Base-by-base conservation (phyloP, 179 eudicot genomes). In the Carnegiea gigantea region DNA sequence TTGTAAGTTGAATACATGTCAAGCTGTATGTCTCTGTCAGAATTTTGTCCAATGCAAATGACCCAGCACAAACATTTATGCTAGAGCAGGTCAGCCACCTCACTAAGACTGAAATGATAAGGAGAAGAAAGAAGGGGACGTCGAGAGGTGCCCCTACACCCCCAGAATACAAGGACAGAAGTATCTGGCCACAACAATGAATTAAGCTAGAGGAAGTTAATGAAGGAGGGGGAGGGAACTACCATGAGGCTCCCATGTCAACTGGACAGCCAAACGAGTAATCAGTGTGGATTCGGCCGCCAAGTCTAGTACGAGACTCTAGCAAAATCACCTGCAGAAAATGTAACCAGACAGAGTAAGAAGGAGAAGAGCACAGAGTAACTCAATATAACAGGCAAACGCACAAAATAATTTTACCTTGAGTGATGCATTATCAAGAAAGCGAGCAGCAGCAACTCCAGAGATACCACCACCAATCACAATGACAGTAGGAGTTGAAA, bases 181-280 rank as follows among this genome's bases (percentile, higher is more conserved):
- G 12, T 30, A n/a, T 38, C 70, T 44, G 11, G 30, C 83, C 59
- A 48, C 10, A 15, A 21, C 46, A 57, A 14, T 67, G 26, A 33
- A 33, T 49, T 18, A 57, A 53, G 60, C 30, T 9, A n/a, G 48
- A 14, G 2, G 60, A 81, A 73, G 60, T 36, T 48, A 67, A 24
- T 46, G 51, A 68, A 65, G 64, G 10, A 68, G 48, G 80, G n/a
- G 36, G 53, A n/a, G 48, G 18, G 82, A 85, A 90, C 83, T 83
- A 53, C 99, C 99, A 96, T 84, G 99, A 96, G 59, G 99, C 99
- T 78, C 99, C 99, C 99, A 96, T 96, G 82, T 96, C 99, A 38
- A 96, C 92, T 11, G 99, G 97, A 85, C 93, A 94, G 71, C 99
- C 99, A 85, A 96, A 95, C 62, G 99, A 92, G 87, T 94, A 94